These are phyloP conservation scores for Houttuynia cordata DNA, from an alignment of 164 flowering plant species.

Conservation along the genomic window DNA sequence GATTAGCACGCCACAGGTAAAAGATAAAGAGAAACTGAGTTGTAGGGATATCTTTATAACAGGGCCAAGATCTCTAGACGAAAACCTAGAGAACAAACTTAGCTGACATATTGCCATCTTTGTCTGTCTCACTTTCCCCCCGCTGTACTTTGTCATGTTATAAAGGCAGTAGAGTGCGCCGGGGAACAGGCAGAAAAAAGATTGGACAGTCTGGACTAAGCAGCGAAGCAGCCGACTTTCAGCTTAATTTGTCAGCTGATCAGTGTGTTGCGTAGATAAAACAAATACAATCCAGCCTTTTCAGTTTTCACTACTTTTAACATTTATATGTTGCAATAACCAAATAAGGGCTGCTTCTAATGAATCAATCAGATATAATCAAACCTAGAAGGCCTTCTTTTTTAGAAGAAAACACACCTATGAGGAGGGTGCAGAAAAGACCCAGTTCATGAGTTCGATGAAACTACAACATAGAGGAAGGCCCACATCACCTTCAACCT, in stretches of 20 bases:
- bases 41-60: background rate
- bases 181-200: background rate
- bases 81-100: background rate
- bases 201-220: background rate
- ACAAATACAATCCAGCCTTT: background rate
- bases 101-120: background rate
- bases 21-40: background rate
- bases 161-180: background rate
- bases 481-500: too few species aligned
- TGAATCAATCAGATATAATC: too few species aligned
- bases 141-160: background rate
- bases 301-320: background rate
- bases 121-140: background rate
- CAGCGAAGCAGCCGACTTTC: background rate
- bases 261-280: background rate
- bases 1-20: background rate
- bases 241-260: background rate
- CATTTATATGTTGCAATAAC: too few species aligned
- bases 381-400: too few species aligned
- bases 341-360: too few species aligned
- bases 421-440: too few species aligned
- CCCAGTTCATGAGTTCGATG: too few species aligned
- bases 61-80: background rate
- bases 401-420: too few species aligned
- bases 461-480: too few species aligned